Conservation (phyloP, 257 asterid genomes). For the Solanum tarijense region DNA sequence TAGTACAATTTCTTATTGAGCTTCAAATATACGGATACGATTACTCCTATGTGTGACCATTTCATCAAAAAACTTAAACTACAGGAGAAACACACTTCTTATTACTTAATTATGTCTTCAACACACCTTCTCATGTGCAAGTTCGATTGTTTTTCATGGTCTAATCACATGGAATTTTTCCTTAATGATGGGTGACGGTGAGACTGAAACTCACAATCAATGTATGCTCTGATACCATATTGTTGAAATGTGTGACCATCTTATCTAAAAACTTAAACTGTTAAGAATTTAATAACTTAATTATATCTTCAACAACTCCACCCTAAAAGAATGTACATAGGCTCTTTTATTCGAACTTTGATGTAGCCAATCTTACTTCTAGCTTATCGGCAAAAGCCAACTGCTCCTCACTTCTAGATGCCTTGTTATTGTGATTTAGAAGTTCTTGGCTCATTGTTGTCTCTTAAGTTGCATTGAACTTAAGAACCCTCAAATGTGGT, state of each 20-base stretch:
- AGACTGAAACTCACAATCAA: background rate
- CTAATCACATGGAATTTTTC: background rate
- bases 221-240: background rate
- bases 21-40: background rate
- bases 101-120: background rate
- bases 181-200: background rate
- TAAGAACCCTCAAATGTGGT: background rate
- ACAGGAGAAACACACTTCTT: background rate
- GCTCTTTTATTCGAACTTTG: background rate
- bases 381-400: background rate
- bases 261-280: background rate
- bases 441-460: background rate
- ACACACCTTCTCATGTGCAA: background rate
- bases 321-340: background rate
- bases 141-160: background rate
- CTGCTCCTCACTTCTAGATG: background rate
- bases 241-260: background rate
- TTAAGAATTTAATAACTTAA: background rate
- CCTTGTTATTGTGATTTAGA: background rate
- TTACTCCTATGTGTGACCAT: background rate
- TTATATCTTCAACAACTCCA: background rate
- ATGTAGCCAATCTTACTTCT: background rate
- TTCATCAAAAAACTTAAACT: background rate
- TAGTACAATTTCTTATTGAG: background rate
- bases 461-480: background rate